phyloP scores from a whole-genome alignment of 805 yeast genomes.

The Nakazawaea siamensis region DNA sequence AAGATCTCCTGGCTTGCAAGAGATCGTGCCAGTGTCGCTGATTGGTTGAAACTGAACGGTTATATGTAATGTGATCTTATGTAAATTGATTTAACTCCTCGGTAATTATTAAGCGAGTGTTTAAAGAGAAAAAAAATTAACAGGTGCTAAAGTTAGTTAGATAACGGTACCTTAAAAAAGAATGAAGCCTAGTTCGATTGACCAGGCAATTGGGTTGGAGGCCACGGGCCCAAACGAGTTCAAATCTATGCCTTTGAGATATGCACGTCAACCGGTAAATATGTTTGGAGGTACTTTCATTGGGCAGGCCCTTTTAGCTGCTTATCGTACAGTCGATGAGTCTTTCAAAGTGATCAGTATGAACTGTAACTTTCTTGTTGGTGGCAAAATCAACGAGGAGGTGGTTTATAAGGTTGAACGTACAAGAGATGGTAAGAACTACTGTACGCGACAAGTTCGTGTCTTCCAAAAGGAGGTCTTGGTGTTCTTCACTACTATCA shows the following conservation, averaged over 20 bases:
- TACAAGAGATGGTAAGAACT: constrained; percentile 44
- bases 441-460: constrained; percentile 42
- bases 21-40: constrained; percentile 37
- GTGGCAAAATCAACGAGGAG: constrained; percentile 38
- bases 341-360: constrained; percentile 51
- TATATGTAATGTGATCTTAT: no score
- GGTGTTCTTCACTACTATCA: constrained; percentile 43
- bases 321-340: constrained; percentile 20
- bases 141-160: no score
- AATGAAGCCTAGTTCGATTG: no score
- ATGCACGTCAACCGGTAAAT: no score
- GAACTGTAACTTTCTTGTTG: constrained; percentile 53
- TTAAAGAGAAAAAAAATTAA: no score
- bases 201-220: no score
- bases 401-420: constrained; percentile 46
- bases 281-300: constrained; percentile 9
- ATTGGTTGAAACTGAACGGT: constrained; percentile 38
- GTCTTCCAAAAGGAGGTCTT: constrained; percentile 46
- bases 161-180: no score
- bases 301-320: neutral
- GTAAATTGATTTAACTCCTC: no score
- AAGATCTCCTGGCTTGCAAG: constrained; percentile 53
- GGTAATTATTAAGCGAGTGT: no score
- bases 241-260: no score
- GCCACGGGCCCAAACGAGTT: no score